These are phyloP conservation scores for Aspergillus fijiensis DNA, from an alignment of 2,329 filamentous ascomycete genomes.

Conservation along the genomic window DNA sequence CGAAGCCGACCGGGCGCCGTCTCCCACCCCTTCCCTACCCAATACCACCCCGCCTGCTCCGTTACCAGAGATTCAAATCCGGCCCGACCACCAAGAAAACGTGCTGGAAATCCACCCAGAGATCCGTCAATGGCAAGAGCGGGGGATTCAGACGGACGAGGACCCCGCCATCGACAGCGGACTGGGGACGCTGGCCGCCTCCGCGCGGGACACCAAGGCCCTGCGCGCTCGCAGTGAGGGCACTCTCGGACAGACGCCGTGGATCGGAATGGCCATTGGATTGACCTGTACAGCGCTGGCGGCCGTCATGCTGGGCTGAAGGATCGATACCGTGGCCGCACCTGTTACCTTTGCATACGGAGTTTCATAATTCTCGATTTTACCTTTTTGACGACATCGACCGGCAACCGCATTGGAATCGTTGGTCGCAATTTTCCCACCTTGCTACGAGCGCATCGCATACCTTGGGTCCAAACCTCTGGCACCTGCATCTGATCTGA, in stretches of 20 bases:
- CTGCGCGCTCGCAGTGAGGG: constrained; percentile 39
- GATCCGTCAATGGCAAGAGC: constrained; percentile 9
- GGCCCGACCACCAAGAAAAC: constrained; percentile 8
- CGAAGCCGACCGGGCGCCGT: constrained; percentile 25
- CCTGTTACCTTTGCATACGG: constrained; percentile 16
- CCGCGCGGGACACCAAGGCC: constrained; percentile 26
- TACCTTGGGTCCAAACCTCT: constrained; percentile 4
- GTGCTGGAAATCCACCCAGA: constrained; percentile 5
- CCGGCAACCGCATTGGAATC: constrained; percentile 1
- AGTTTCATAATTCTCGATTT: constrained; percentile 16
- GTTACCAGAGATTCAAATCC: constrained; percentile 13
- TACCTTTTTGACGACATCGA: constrained; percentile 15
- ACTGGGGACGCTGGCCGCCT: constrained; percentile 26
- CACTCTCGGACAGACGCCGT: constrained; percentile 40
- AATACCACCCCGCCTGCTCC: constrained; percentile 18
- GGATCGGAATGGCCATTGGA: constrained; percentile 44
- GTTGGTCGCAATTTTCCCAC: constrained; percentile 2
- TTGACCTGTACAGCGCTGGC: constrained; percentile 40
- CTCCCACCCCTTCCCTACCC: constrained; percentile 18
- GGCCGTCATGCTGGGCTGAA: constrained; percentile 41
- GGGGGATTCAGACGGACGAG: constrained; percentile 7
- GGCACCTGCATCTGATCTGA: constrained; percentile 12
- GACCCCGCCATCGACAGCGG: constrained; percentile 30
- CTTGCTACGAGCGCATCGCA: constrained; percentile 19
- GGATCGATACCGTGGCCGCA: background rate